phyloP scores from a whole-genome alignment of 1,284 basidiomycete genomes.

The Irpex lacteus region DNA sequence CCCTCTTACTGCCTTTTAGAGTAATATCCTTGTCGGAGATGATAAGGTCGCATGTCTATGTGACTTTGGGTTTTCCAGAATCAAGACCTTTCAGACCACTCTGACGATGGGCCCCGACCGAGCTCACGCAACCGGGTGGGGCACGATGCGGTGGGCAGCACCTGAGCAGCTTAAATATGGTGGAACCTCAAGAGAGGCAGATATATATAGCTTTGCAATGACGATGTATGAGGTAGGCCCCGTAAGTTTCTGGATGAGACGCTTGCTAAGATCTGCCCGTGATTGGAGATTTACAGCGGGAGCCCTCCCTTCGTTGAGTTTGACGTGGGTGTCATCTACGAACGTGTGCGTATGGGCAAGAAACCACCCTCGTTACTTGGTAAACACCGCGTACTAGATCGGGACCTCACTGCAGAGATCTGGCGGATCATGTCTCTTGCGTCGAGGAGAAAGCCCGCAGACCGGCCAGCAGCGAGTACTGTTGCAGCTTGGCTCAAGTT shows the following conservation, averaged over 20 bases:
- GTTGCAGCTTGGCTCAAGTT: not conserved
- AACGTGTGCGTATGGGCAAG: not conserved
- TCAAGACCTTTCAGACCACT: constrained; percentile 7
- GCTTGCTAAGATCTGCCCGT: not conserved
- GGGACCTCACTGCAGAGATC: not conserved
- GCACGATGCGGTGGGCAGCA: constrained; percentile 15
- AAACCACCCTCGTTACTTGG: not conserved
- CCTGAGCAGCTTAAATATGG: constrained; percentile 13
- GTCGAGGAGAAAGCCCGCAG: not conserved
- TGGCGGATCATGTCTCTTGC: not conserved
- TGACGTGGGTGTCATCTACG: not conserved
- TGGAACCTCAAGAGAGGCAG: constrained; percentile 4
- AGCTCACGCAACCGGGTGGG: not conserved
- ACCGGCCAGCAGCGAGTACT: not conserved
- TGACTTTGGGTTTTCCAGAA: constrained; percentile 17
- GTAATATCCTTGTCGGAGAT: constrained; percentile 17
- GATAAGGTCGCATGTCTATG: constrained; percentile 15
- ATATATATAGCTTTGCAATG: constrained; percentile 21
- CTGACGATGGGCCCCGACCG: not conserved
- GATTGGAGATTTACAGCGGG: not conserved
- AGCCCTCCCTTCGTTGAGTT: not conserved
- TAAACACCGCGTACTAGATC: not conserved
- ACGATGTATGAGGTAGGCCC: constrained; percentile 19
- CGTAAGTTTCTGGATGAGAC: not conserved
- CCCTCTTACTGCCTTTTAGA: constrained; percentile 4